These are phyloP conservation scores for Craterostigma plantagineum DNA, from an alignment of 257 asterid species.

Conservation along the genomic window DNA sequence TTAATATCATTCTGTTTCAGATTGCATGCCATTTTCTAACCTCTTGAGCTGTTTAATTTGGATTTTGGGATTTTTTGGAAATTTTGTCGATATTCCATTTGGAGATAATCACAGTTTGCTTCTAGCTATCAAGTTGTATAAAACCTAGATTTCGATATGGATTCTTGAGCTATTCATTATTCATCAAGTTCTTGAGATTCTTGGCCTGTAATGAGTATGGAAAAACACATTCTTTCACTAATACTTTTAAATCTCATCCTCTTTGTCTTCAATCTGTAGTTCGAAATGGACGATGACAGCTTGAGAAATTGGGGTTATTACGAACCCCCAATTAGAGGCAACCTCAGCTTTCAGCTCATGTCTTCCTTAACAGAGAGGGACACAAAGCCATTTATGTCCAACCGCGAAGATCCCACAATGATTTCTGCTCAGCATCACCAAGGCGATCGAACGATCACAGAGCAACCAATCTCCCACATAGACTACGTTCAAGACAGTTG, in stretches of 20 bases:
- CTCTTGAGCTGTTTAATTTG: too few species aligned
- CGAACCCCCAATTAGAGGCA: conserved; percentile 54
- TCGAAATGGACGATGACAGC: conserved; percentile 71
- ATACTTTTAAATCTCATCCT: conserved; percentile 10
- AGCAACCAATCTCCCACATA: conserved; percentile 45
- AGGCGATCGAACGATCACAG: conserved; percentile 41
- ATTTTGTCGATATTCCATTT: too few species aligned
- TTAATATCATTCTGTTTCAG: conserved; percentile 1
- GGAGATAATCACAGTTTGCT: too few species aligned
- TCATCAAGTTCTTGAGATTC: too few species aligned
- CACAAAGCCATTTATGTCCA: conserved; percentile 45
- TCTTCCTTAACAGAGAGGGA: conserved; percentile 57
- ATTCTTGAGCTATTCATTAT: too few species aligned
- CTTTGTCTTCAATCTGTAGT: conserved; percentile 26
- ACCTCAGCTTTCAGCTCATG: conserved; percentile 80
- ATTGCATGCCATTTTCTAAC: conserved; percentile 9
- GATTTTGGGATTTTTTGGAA: too few species aligned
- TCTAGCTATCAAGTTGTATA: too few species aligned
- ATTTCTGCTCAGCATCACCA: conserved; percentile 42
- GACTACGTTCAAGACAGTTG: conserved; percentile 72
- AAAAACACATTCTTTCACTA: conserved; percentile 4
- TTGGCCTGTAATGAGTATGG: not conserved
- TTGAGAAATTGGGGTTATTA: conserved; percentile 90
- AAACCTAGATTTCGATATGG: too few species aligned
- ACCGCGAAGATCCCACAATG: conserved; percentile 41